phyloP scores from a whole-genome alignment of 352 stramenopile species.

The Globisporangium emineosum region DNA sequence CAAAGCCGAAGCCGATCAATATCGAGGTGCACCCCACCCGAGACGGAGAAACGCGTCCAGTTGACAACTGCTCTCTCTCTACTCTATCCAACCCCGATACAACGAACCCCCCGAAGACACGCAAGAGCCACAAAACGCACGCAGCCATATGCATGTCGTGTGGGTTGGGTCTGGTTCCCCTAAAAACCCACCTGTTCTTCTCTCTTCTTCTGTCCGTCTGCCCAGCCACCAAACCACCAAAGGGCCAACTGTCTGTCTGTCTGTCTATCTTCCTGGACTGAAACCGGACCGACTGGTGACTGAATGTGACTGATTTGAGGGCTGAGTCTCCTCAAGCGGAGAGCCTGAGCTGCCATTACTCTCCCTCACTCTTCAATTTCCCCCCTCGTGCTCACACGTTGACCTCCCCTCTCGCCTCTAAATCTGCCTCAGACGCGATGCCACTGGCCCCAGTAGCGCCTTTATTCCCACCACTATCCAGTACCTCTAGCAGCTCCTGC shows the following conservation, averaged over 20 bases:
- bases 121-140: conserved; percentile 1
- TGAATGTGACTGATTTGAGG: neutral
- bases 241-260: too few relatives aligned
- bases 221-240: neutral
- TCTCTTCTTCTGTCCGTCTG: neutral
- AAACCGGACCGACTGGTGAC: neutral
- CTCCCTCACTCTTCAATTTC: conserved; percentile 13
- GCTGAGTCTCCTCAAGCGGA: neutral
- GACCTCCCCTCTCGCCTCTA: conserved; percentile 1
- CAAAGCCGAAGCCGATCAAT: neutral
- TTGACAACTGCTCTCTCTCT: neutral
- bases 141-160: neutral
- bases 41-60: conserved; percentile 4
- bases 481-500: neutral
- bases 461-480: conserved; percentile 10
- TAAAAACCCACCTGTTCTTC: neutral
- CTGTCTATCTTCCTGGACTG: neutral
- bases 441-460: conserved; percentile 14
- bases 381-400: conserved; percentile 16
- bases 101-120: too few relatives aligned
- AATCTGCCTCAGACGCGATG: conserved; percentile 1
- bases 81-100: too few relatives aligned
- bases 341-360: neutral
- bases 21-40: neutral
- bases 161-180: neutral